Base-by-base conservation (phyloP, 202 grass and related monocot genomes). In the Carex sylvatica region DNA sequence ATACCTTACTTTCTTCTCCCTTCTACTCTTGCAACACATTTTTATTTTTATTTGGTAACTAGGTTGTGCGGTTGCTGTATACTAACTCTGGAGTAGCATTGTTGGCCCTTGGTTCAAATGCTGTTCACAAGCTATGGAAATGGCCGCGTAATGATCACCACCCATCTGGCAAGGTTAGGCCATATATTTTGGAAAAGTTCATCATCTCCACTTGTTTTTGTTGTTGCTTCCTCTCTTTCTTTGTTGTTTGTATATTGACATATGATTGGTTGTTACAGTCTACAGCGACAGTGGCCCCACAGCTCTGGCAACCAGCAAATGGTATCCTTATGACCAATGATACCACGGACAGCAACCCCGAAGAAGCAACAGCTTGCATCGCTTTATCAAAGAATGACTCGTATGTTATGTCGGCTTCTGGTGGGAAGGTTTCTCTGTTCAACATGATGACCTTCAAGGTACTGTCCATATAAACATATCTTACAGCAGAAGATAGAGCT, bases 361-460 rank as follows among this genome's bases (percentile, higher is more conserved):
- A 98, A 93, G 95, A 98, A 74, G 92, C 89, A 80, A 98, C 87
- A 35, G 92, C 95, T 12, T 95, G 95, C 75, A 98, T 98, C 61
- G 95, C 95, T 44, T 77, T 98, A 68, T 98, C 95, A 33, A 98
- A 98, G 86, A 98, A 98, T 83, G 95, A 98, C 55, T 98, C 95
- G 0, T 98, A 98, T 81, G 95, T 98, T 80, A 98, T 98, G 92
- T 98, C 92, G 35, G 95, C 95, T 60, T 98, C 95, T 84, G 95
- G 95, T 53, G 95, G 92, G 62, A 98, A 98, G 84, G 95, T 98
- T 20, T 98, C 89, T 6, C 80, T 98, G 51, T 98, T 98, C 87
- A 98, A 93, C 81, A 95, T 98, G 95, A 99, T 99, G 93, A 99
- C 97, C 40, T 99, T 96, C 89, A 99, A 99, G 91, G 96, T 95